phyloP scores from a whole-genome alignment of 1,284 basidiomycete genomes.

The Lentinula novae-zelandiae region DNA sequence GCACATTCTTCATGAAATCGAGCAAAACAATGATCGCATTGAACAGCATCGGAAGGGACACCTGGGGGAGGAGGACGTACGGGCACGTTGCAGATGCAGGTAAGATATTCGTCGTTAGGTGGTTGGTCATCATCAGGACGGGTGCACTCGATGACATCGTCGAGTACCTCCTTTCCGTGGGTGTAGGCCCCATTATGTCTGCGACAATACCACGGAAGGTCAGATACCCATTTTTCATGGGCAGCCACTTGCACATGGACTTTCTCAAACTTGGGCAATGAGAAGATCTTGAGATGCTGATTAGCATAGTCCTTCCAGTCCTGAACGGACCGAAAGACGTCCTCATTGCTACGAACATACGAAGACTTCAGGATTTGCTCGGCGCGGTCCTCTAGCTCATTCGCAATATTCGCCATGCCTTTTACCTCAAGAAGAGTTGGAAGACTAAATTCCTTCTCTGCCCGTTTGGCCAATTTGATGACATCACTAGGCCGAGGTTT shows the following conservation, averaged over 20 bases:
- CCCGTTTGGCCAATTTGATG: constrained; percentile 58
- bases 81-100: constrained; percentile 73
- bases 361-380: constrained; percentile 66
- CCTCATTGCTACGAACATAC: constrained; percentile 51
- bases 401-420: constrained; percentile 64
- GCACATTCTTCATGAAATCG: constrained; percentile 80
- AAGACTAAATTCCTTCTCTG: constrained; percentile 72
- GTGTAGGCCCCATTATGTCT: constrained; percentile 49
- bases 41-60: constrained; percentile 73
- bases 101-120: constrained; percentile 74
- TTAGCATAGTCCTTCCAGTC: constrained; percentile 70
- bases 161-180: constrained; percentile 58
- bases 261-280: constrained; percentile 66
- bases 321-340: constrained; percentile 64
- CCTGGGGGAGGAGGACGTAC: constrained; percentile 73
- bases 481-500: constrained; percentile 67
- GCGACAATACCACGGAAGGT: constrained; percentile 72
- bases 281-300: constrained; percentile 68
- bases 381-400: constrained; percentile 68
- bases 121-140: constrained; percentile 72
- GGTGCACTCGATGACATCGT: constrained; percentile 70
- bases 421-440: constrained; percentile 62
- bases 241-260: constrained; percentile 60
- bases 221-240: constrained; percentile 68
- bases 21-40: constrained; percentile 82